These are phyloP conservation scores for Saccharomycopsis sp. DNA, from an alignment of 805 yeast genomes.

Conservation along the genomic window DNA sequence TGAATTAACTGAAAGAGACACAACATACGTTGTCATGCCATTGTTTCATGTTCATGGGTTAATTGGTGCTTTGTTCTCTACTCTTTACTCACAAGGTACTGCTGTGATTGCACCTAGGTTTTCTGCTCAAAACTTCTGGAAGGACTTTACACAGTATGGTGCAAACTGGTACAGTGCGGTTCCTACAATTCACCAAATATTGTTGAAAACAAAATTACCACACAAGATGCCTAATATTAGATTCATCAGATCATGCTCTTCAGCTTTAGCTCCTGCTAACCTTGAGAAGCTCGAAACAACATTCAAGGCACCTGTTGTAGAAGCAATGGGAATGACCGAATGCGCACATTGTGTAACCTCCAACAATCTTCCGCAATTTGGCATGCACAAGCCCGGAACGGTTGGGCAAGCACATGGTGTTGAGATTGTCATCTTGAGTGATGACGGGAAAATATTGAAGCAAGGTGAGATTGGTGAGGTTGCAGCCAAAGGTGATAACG, in stretches of 20 bases:
- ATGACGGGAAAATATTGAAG: constrained; percentile 36
- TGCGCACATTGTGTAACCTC: constrained; percentile 78
- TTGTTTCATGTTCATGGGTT: constrained; percentile 71
- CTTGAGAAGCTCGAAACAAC: constrained; percentile 47
- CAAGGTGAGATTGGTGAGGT: constrained; percentile 61
- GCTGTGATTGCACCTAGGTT: constrained; percentile 55
- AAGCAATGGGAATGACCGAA: constrained; percentile 77
- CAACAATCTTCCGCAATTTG: constrained; percentile 51
- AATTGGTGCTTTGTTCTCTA: constrained; percentile 54
- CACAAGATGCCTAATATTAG: constrained; percentile 41
- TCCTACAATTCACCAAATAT: constrained; percentile 65
- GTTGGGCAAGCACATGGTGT: constrained; percentile 73
- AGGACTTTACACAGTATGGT: constrained; percentile 37
- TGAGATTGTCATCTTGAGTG: constrained; percentile 46
- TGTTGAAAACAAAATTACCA: constrained; percentile 46
- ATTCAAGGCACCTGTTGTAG: constrained; percentile 60
- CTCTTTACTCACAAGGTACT: constrained; percentile 51
- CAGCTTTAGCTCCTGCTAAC: constrained; percentile 59
- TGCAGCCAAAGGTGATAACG: constrained; percentile 56
- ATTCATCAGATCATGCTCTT: constrained; percentile 65
- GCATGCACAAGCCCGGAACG: constrained; percentile 57
- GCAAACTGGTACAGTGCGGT: constrained; percentile 74
- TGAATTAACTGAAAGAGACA: constrained; percentile 38
- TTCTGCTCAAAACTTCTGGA: constrained; percentile 55
- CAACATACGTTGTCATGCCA: constrained; percentile 65